Conservation (phyloP, 768 basidiomycete species). For the Basidioascus undulatus region DNA sequence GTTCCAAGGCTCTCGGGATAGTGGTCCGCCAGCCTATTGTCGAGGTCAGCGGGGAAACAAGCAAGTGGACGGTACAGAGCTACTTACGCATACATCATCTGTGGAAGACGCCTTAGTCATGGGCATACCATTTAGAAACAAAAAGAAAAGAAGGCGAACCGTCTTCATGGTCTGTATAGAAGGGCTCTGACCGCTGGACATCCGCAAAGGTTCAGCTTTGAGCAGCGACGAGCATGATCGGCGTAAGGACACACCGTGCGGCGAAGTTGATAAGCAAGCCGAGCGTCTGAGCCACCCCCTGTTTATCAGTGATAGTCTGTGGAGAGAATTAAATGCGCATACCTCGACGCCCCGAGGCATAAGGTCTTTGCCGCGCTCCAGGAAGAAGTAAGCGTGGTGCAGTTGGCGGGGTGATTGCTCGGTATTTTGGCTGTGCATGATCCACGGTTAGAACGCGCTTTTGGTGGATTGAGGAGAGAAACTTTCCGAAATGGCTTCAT, state of each 20-base stretch:
- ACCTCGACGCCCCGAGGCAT: slow-evolving; percentile 62
- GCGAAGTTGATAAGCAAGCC: slow-evolving; percentile 54
- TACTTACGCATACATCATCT: not conserved
- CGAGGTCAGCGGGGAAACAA: slow-evolving; percentile 24
- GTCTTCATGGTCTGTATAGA: too few relatives aligned
- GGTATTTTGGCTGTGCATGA: slow-evolving; percentile 36
- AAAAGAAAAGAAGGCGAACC: too few relatives aligned
- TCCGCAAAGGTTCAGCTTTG: not conserved
- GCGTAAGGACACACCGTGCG: slow-evolving; percentile 17
- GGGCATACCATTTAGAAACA: too few relatives aligned
- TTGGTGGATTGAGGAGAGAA: not conserved
- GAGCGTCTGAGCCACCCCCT: slow-evolving; percentile 27
- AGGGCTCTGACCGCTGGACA: too few relatives aligned
- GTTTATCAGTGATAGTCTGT: not conserved
- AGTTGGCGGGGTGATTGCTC: slow-evolving; percentile 40
- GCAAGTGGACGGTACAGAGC: slow-evolving; percentile 13
- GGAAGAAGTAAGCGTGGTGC: slow-evolving; percentile 41
- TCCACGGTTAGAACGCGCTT: not conserved
- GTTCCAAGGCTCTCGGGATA: slow-evolving; percentile 35
- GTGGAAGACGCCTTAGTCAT: not conserved
- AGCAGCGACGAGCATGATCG: not conserved
- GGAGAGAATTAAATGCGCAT: not conserved
- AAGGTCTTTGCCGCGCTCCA: slow-evolving; percentile 51
- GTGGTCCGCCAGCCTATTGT: slow-evolving; percentile 22
- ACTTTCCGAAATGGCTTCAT: not conserved